phyloP scores from a whole-genome alignment of 768 basidiomycete species.

The Gyrodon lividus region DNA sequence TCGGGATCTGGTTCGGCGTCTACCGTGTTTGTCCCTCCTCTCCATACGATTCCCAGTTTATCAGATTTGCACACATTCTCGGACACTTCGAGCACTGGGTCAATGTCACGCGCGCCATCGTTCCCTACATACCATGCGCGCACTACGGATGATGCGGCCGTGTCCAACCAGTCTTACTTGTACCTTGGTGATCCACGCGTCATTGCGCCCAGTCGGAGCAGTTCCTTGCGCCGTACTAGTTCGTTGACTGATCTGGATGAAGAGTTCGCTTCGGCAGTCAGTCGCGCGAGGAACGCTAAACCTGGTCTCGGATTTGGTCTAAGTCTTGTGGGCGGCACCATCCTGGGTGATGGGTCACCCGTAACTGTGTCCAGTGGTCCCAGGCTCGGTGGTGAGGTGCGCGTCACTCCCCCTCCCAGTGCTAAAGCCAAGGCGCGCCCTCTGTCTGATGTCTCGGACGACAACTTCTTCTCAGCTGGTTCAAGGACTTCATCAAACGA shows the following conservation, averaged over 20 bases:
- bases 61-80: constrained; percentile 57
- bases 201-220: constrained; percentile 66
- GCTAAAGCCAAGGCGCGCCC: constrained; percentile 30
- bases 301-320: constrained; percentile 46
- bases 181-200: constrained; percentile 74
- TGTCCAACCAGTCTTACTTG: constrained; percentile 62
- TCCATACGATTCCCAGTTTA: constrained; percentile 69
- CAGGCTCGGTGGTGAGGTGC: constrained; percentile 40
- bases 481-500: constrained; percentile 33
- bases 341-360: constrained; percentile 55
- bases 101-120: constrained; percentile 44
- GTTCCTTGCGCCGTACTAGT: constrained; percentile 59
- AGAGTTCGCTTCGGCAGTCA: constrained; percentile 48
- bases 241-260: constrained; percentile 77
- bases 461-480: constrained; percentile 46
- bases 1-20: constrained; percentile 59
- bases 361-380: constrained; percentile 74
- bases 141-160: constrained; percentile 72
- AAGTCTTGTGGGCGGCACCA: constrained; percentile 39
- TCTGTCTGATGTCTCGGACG: constrained; percentile 39
- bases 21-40: constrained; percentile 75
- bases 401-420: constrained; percentile 46
- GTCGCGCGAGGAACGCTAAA: constrained; percentile 40
- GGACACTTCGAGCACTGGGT: constrained; percentile 38
- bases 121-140: constrained; percentile 59